Conservation (phyloP, 2,329 filamentous ascomycete species). For the Lasiodiplodia sp. region DNA sequence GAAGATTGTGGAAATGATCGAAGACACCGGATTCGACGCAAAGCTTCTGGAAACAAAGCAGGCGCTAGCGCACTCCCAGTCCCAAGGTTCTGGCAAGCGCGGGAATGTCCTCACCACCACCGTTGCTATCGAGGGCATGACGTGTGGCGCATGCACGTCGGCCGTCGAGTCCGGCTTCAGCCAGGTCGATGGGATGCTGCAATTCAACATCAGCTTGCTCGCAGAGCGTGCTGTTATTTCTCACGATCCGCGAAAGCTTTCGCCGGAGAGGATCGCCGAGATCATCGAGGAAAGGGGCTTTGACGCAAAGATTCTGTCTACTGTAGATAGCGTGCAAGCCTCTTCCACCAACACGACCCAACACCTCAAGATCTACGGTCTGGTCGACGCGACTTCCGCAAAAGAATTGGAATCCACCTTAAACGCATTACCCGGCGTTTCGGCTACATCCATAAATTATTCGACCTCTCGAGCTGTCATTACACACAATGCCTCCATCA, state of each 20-base stretch:
- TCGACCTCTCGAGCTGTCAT: conserved; percentile 77
- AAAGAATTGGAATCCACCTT: conserved; percentile 74
- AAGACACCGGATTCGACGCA: conserved; percentile 80
- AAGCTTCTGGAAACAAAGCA: conserved; percentile 75
- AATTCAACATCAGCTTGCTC: conserved; percentile 93
- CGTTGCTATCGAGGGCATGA: conserved; percentile 94
- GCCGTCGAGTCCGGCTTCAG: conserved; percentile 86
- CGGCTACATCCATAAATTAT: conserved; percentile 75
- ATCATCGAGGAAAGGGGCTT: conserved; percentile 92
- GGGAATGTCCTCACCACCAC: conserved; percentile 73
- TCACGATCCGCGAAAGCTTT: conserved; percentile 76
- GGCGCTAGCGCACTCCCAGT: conserved; percentile 39
- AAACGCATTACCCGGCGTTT: conserved; percentile 71
- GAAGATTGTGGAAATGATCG: conserved; percentile 65
- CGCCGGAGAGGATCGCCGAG: conserved; percentile 76
- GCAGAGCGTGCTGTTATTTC: conserved; percentile 90
- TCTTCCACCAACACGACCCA: conserved; percentile 66
- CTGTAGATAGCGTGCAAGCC: conserved; percentile 64
- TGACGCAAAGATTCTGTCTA: conserved; percentile 82
- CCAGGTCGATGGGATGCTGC: conserved; percentile 76
- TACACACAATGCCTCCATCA: conserved; percentile 72
- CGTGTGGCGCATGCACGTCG: conserved; percentile 93
- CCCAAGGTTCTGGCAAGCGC: conserved; percentile 49
- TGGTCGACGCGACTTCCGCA: conserved; percentile 75
- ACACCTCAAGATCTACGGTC: conserved; percentile 85